These are phyloP conservation scores for Dioszegia hungarica DNA, from an alignment of 768 basidiomycete species.

Conservation along the genomic window DNA sequence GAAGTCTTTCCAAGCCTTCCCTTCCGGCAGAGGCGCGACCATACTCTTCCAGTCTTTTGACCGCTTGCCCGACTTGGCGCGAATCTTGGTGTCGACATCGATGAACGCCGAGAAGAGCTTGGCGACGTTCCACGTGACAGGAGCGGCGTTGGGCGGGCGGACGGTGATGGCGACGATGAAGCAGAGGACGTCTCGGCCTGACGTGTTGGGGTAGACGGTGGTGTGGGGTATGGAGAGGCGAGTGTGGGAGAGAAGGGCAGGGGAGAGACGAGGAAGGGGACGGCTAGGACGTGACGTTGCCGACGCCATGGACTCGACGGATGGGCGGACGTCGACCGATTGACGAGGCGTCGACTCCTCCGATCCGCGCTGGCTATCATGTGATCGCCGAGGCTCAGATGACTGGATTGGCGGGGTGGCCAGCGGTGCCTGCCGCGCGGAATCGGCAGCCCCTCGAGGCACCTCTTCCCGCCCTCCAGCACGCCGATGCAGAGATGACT, in stretches of 20 bases:
- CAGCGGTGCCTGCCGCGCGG: background rate
- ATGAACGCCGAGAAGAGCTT: constrained; percentile 91
- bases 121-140: constrained; percentile 69
- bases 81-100: constrained; percentile 74
- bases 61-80: constrained; percentile 57
- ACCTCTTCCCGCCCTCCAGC: background rate
- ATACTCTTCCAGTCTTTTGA: constrained; percentile 62
- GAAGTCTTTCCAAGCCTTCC: constrained; percentile 92
- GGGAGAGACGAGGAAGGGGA: constrained; percentile 20
- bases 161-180: constrained; percentile 68
- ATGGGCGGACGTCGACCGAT: background rate
- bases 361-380: background rate
- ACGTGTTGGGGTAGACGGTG: constrained; percentile 79
- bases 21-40: constrained; percentile 78
- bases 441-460: background rate
- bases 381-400: background rate
- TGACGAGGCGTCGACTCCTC: constrained; percentile 5
- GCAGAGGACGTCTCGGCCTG: constrained; percentile 84
- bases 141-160: constrained; percentile 33
- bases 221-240: constrained; percentile 69
- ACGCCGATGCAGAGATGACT: background rate
- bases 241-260: constrained; percentile 66
- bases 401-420: background rate
- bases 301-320: background rate
- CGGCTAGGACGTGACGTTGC: background rate